phyloP scores from a whole-genome alignment of 352 stramenopile species.

The Phytopythium oedochilum region DNA sequence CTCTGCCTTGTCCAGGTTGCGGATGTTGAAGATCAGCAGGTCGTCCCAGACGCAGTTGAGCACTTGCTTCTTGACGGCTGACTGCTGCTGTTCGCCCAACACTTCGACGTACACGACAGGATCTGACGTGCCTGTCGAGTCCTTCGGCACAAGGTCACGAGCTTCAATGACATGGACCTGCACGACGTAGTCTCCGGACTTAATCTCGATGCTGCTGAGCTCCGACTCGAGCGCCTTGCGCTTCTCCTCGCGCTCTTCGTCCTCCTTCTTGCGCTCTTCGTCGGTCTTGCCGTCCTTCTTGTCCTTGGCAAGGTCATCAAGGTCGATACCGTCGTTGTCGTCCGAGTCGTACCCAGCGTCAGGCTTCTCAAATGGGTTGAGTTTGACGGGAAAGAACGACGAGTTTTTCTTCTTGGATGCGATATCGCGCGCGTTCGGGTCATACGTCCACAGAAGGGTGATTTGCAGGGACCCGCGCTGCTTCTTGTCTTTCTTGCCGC shows the following conservation, averaged over 20 bases:
- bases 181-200: conserved; percentile 84
- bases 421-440: conserved; percentile 43
- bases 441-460: conserved; percentile 57
- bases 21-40: conserved; percentile 70
- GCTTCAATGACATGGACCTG: conserved; percentile 91
- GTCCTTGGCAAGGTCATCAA: conserved; percentile 38
- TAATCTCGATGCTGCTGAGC: conserved; percentile 80
- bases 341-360: conserved; percentile 74
- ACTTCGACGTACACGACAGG: conserved; percentile 90
- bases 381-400: conserved; percentile 40
- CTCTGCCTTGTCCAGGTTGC: conserved; percentile 72
- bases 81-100: conserved; percentile 83
- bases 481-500: conserved; percentile 63
- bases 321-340: conserved; percentile 61
- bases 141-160: conserved; percentile 83
- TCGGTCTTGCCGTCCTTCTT: conserved; percentile 61
- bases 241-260: conserved; percentile 69
- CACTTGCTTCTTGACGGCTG: conserved; percentile 76
- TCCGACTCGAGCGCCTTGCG: conserved; percentile 71
- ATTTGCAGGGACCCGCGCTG: conserved; percentile 48
- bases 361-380: conserved; percentile 43
- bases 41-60: conserved; percentile 88
- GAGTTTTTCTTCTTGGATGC: conserved; percentile 69
- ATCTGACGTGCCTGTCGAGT: conserved; percentile 86
- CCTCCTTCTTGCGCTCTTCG: conserved; percentile 66